phyloP scores from a whole-genome alignment of 148 eudicot genomes.

The Cornus kousa region DNA sequence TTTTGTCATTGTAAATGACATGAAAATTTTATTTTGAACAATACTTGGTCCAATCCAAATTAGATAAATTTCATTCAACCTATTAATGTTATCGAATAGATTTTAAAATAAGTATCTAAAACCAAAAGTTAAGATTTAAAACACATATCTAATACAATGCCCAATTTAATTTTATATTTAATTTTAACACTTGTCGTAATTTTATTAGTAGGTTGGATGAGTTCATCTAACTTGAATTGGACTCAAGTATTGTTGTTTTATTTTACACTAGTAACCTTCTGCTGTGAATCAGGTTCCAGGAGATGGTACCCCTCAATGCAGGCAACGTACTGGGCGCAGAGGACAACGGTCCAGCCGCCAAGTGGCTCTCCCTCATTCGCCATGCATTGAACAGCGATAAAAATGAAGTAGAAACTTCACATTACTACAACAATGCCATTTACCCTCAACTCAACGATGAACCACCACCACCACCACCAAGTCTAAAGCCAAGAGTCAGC shows the following conservation, averaged over 20 bases:
- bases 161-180: too few species aligned
- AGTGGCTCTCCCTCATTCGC: conserved; percentile 57
- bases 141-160: too few species aligned
- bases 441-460: neutral
- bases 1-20: too few species aligned
- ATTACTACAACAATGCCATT: conserved; percentile 17
- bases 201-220: too few species aligned
- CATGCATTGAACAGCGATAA: conserved; percentile 27
- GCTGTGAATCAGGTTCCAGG: conserved; percentile 55
- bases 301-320: conserved; percentile 69
- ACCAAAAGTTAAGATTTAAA: too few species aligned
- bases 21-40: neutral
- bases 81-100: too few species aligned
- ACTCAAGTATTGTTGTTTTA: neutral
- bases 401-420: conserved; percentile 7
- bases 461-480: neutral
- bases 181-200: too few species aligned
- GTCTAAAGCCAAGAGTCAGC: too few species aligned
- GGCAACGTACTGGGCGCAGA: conserved; percentile 69
- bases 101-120: too few species aligned
- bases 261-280: conserved; percentile 11
- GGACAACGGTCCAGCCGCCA: conserved; percentile 56
- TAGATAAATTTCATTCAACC: too few species aligned
- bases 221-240: too few species aligned
- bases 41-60: too few species aligned